Conservation (phyloP, 257 asterid species). For the Ophiorrhiza pumila region DNA sequence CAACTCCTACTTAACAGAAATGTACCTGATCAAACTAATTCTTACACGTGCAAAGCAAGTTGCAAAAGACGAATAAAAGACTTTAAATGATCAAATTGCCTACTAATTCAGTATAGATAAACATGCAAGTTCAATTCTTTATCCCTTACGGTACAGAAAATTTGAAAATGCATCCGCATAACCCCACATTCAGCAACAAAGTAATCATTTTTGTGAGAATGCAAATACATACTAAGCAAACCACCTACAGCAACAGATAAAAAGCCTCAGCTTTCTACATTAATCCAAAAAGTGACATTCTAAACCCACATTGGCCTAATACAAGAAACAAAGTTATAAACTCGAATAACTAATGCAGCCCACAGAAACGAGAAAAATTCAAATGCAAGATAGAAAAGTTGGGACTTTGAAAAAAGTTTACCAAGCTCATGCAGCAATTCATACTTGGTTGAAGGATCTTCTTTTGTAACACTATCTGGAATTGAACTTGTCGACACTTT, state of each 20-base stretch:
- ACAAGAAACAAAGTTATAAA: too few species aligned
- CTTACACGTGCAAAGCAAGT: background rate
- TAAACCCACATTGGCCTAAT: too few species aligned
- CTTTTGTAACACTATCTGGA: constrained; percentile 72
- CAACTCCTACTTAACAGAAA: constrained; percentile 2
- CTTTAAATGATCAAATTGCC: background rate
- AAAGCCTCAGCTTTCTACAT: background rate
- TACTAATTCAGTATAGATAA: background rate
- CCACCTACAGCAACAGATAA: background rate
- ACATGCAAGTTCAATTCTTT: background rate
- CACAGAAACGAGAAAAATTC: constrained; percentile 5
- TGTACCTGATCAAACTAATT: background rate
- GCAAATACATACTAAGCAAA: background rate
- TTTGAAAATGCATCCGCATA: background rate
- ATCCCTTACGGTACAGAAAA: background rate
- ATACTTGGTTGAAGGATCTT: constrained; percentile 88
- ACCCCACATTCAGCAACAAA: background rate
- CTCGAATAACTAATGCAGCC: background rate
- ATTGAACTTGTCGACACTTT: constrained; percentile 78
- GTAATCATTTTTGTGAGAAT: background rate
- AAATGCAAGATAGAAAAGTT: constrained; percentile 11
- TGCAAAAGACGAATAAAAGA: background rate
- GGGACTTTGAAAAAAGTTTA: constrained; percentile 32
- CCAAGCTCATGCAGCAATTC: constrained; percentile 97
- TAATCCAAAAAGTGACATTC: background rate